Base-by-base conservation (phyloP, 345 rosid species). In the Raphanus sativus region DNA sequence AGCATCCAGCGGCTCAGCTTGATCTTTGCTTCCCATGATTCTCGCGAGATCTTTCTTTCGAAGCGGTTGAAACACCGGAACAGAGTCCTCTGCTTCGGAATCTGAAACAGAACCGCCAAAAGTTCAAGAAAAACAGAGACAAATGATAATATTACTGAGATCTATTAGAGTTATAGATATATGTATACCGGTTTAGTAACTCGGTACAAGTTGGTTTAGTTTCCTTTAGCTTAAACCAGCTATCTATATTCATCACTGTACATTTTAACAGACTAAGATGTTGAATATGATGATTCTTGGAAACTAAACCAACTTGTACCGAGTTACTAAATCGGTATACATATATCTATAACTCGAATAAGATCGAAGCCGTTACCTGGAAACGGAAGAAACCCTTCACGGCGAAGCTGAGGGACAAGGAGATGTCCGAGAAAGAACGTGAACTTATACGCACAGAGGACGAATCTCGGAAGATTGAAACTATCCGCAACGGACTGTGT, bases 41-140 rank as follows among this genome's bases (percentile, higher is more conserved):
- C 61, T 4, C 1, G 21, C 11, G 25, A 79, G 75, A 68, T 79
- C 82, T 63, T 74, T 79, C 82, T 79, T 79, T 21, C 75, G 78
- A 68, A 79, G 82, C 4, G 82, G 78, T 54, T 70, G 78, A 74
- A 79, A 73, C 52, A 1, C 6, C 6, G 30, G 17, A 74, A 74
- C 78, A 17, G 15, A 30, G 42, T 69, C 78, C 29, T 74, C 78
- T 73, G 78, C 75, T 62, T 79, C 82, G 0, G 82, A 74, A 33
- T 74, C 82, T 79, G 78, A 68, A 69, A 79, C 61, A 79, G 62
- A 61, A 0, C 16, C 28, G 32, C 10, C 3, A 28, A 73, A 36
- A 36, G 60, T 36, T 73, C 33, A 66, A 50, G 55, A 58, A 40
- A 11, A 40, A 11, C 3, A 12, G 15, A 42, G 16, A 42, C 50